phyloP scores from a whole-genome alignment of 108 stramenopile genomes.

The Cyclotella atomus region DNA sequence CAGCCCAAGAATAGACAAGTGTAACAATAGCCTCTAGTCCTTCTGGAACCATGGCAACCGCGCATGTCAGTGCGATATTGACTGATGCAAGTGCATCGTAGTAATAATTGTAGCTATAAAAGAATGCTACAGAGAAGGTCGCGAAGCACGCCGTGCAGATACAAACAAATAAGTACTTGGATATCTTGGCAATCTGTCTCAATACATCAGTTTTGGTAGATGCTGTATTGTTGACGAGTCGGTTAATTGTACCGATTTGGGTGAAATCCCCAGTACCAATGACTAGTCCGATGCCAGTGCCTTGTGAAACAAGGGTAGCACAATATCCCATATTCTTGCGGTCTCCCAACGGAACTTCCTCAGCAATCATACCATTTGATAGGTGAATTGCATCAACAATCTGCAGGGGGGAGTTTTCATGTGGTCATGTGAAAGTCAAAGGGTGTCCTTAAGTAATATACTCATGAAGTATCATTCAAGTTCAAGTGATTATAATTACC shows the following conservation, averaged over 20 bases:
- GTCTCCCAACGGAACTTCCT: constrained; percentile 79
- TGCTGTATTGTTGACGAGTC: constrained; percentile 76
- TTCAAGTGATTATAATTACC: constrained; percentile 10
- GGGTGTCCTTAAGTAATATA: too few relatives aligned
- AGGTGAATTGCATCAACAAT: constrained; percentile 52
- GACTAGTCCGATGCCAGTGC: constrained; percentile 86
- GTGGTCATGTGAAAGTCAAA: too few relatives aligned
- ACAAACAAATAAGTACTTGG: constrained; percentile 78
- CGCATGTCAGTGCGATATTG: constrained; percentile 80
- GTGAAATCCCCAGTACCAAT: constrained; percentile 86
- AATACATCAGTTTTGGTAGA: constrained; percentile 93
- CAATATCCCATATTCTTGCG: constrained; percentile 86
- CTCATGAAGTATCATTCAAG: too few relatives aligned
- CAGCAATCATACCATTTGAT: constrained; percentile 39
- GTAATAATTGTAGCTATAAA: constrained; percentile 42
- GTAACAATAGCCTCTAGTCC: constrained; percentile 97
- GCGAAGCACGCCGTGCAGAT: constrained; percentile 76
- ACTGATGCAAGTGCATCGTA: constrained; percentile 65
- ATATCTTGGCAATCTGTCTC: constrained; percentile 91
- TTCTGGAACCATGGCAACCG: constrained; percentile 97
- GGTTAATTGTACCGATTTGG: constrained; percentile 96
- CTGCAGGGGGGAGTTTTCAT: too few relatives aligned
- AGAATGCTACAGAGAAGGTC: constrained; percentile 84
- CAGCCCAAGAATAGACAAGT: constrained; percentile 89
- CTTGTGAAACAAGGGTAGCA: constrained; percentile 90